Conservation (phyloP, 495 filamentous ascomycete species). For the Lichina pygmaea region DNA sequence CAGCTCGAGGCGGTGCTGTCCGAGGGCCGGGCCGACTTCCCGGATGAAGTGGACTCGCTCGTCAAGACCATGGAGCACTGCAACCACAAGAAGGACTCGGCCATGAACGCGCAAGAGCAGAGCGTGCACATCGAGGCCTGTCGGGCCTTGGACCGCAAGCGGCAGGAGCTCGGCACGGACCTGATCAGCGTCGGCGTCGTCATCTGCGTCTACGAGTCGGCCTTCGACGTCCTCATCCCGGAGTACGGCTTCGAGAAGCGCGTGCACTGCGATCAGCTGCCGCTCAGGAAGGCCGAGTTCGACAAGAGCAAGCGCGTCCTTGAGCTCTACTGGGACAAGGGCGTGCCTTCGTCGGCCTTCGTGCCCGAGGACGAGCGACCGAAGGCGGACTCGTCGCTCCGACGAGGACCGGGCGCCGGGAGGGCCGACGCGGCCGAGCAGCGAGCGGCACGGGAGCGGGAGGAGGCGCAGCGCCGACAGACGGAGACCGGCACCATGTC, state of each 20-base stretch:
- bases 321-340: slow-evolving; percentile 98
- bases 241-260: slow-evolving; percentile 98
- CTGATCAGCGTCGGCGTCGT: slow-evolving; percentile 94
- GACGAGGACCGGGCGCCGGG: slow-evolving; percentile 44
- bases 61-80: slow-evolving; percentile 85
- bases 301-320: slow-evolving; percentile 80
- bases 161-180: slow-evolving; percentile 63
- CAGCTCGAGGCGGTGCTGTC: slow-evolving; percentile 77
- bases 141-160: slow-evolving; percentile 73
- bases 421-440: slow-evolving; percentile 57
- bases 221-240: slow-evolving; percentile 92
- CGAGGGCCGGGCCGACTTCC: slow-evolving; percentile 57
- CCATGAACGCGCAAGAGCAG: slow-evolving; percentile 90
- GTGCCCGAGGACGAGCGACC: slow-evolving; percentile 92
- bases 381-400: slow-evolving; percentile 38
- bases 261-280: slow-evolving; percentile 93
- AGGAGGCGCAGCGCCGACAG: slow-evolving; percentile 68
- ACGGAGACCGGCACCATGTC: slow-evolving; percentile 83
- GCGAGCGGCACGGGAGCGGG: slow-evolving; percentile 50
- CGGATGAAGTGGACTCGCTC: slow-evolving; percentile 64
- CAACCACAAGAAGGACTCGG: slow-evolving; percentile 98
- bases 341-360: slow-evolving; percentile 83
- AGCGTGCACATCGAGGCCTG: slow-evolving; percentile 97
- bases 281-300: slow-evolving; percentile 94
- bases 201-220: slow-evolving; percentile 91